Base-by-base conservation (phyloP, 2,329 filamentous ascomycete genomes). In the Sporothrix pallida region DNA sequence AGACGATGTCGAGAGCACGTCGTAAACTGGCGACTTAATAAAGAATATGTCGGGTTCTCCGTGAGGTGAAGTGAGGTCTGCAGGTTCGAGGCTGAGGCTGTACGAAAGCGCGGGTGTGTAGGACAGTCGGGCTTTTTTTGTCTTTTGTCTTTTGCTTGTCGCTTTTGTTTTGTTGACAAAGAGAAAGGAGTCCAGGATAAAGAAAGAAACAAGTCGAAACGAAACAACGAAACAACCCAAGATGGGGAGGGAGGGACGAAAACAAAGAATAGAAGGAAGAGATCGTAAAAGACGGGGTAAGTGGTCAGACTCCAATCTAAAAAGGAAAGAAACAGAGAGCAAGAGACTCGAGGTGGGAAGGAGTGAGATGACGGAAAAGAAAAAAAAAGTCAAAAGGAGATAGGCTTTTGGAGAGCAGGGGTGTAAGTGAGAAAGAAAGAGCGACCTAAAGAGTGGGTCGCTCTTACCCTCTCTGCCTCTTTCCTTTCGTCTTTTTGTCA, bases 241-340 rank as follows among this genome's bases (percentile, higher is more conserved):
- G 8, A 71, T 9, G 4, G 12, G 71, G 60, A 26, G 12, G 17
- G 31, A 26, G 9, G 13, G 2, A 31, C 54, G 20, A 52, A 69
- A 54, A 48, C 3, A 37, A 26, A 54, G 26, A n/a, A 70, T 2
- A 3, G 10, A 60, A 48, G 15, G 17, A 44, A 70, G 17, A 70
- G 37, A 23, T 15, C 76, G 73, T 71, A 81, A 81, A 42, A 44
- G 8, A 42, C 26, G 26, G 26, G 26, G 58, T 5, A 37, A 7
- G 58, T 23, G 52, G 13, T 20, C 20, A 56, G 52, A n/a, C 23
- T 56, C 8, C 20, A 23, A 56, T 23, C 52, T 26, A 65, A 65
- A 20, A 48, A 67, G 20, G 60, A 44, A 63, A n/a, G 31, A 8
- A 26, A 58, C 10, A 7, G 60, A 44, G 20, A 63, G 3, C 26